Percentiles rank a stretch among this genome's conserved stretches.
Conservation (phyloP, 2,329 filamentous ascomycete genomes). For the Paramyrothecium sp. region DNA sequence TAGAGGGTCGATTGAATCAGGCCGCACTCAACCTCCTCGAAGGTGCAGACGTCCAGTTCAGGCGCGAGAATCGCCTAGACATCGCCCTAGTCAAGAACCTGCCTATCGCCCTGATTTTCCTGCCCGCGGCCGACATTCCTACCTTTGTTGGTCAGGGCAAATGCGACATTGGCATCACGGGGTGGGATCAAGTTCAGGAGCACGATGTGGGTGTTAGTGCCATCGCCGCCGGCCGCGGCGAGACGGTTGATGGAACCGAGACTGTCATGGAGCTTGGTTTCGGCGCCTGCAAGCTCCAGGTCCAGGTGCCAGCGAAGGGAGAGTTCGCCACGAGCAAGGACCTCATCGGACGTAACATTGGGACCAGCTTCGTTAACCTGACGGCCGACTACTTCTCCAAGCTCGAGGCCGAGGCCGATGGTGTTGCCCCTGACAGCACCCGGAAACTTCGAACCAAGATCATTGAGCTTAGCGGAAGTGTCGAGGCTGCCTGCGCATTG, state of each 20-base stretch:
- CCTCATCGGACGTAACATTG: slow-evolving; percentile 87
- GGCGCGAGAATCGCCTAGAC: slow-evolving; percentile 90
- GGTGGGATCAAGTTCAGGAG: slow-evolving; percentile 87
- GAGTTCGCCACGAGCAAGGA: slow-evolving; percentile 67
- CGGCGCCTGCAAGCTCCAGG: slow-evolving; percentile 87
- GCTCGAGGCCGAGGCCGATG: slow-evolving; percentile 61
- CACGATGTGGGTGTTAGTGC: slow-evolving; percentile 67
- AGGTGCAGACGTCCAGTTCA: slow-evolving; percentile 95
- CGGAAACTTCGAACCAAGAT: slow-evolving; percentile 77
- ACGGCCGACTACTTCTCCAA: slow-evolving; percentile 79
- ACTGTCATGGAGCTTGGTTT: slow-evolving; percentile 90
- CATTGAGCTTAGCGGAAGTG: slow-evolving; percentile 92
- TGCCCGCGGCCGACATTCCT: slow-evolving; percentile 94
- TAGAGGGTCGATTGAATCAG: slow-evolving; percentile 91
- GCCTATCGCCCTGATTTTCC: slow-evolving; percentile 91
- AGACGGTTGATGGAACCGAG: slow-evolving; percentile 64
- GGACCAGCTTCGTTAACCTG: slow-evolving; percentile 90
- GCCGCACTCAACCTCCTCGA: slow-evolving; percentile 86
- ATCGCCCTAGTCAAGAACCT: slow-evolving; percentile 98
- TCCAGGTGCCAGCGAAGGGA: slow-evolving; percentile 93
- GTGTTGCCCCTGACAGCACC: slow-evolving; percentile 28
- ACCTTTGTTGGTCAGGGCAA: slow-evolving; percentile 95
- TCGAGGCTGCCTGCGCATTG: slow-evolving; percentile 93
- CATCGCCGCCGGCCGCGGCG: slow-evolving; percentile 18
- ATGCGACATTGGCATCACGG: slow-evolving; percentile 93